A percentile compares a stretch with the other conserved stretches of the same genome.
These are phyloP conservation scores for Leccinum disarticulatum DNA, from an alignment of 768 basidiomycete genomes.

Conservation along the genomic window DNA sequence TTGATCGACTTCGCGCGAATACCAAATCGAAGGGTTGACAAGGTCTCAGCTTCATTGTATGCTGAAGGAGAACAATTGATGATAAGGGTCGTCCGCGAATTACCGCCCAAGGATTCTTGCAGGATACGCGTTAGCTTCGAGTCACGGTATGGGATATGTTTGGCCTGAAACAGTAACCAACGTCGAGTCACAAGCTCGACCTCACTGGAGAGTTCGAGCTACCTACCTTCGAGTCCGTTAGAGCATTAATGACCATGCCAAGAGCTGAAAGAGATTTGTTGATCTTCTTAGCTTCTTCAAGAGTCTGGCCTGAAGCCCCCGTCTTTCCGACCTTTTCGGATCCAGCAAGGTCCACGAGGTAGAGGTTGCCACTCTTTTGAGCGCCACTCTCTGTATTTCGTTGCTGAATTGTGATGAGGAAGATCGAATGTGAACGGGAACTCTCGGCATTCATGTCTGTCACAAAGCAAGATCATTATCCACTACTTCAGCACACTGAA, in stretches of 20 bases:
- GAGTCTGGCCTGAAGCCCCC: constrained; percentile 96
- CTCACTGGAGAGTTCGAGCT: not conserved
- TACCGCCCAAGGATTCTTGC: constrained; percentile 97
- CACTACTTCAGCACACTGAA: not conserved
- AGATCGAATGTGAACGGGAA: constrained; percentile 98
- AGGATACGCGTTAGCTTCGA: constrained; percentile 98
- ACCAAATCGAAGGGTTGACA: constrained; percentile 97
- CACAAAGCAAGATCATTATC: constrained; percentile 5
- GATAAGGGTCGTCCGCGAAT: constrained; percentile 94
- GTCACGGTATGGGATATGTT: constrained; percentile 97
- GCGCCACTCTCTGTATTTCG: constrained; percentile 95
- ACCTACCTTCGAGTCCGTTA: constrained; percentile 91
- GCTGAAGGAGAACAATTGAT: constrained; percentile 99
- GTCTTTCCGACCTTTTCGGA: constrained; percentile 99
- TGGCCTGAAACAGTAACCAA: constrained; percentile 54
- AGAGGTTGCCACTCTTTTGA: constrained; percentile 94
- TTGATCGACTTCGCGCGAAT: constrained; percentile 99
- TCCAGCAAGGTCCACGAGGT: constrained; percentile 96
- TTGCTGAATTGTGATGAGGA: constrained; percentile 96
- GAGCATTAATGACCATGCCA: constrained; percentile 98
- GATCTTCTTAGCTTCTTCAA: constrained; percentile 99
- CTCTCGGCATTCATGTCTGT: constrained; percentile 99
- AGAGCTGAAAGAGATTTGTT: constrained; percentile 97
- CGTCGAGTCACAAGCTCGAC: constrained; percentile 6
- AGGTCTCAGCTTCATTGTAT: constrained; percentile 95